Evolutionary conservation across 2,329 filamentous ascomycete species (phyloP).

Genomic region (Chrysoporthe deuterocubensis): DNA sequence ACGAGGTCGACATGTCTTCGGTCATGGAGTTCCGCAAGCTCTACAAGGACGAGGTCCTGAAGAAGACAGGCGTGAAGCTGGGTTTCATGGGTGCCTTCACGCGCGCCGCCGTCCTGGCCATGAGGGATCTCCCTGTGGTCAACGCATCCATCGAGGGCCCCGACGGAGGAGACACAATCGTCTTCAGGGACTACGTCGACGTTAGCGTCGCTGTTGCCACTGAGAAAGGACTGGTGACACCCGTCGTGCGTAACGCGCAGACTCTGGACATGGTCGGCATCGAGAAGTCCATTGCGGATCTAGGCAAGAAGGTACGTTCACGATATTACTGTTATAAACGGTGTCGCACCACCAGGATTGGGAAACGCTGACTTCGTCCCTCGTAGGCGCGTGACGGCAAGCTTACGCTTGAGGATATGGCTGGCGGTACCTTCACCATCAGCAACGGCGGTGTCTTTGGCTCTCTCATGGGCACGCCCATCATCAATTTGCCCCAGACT

Average conservation of each 20-base stretch:
- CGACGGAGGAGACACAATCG: conserved; percentile 93
- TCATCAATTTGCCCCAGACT: conserved; percentile 96
- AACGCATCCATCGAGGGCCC: conserved; percentile 98
- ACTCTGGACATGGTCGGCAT: conserved; percentile 85
- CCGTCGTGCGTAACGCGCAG: conserved; percentile 93
- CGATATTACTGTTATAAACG: background rate
- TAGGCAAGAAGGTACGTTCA: conserved; percentile 84
- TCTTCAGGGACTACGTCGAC: conserved; percentile 97
- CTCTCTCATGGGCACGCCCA: conserved; percentile 95
- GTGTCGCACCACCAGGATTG: background rate
- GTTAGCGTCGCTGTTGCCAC: conserved; percentile 97
- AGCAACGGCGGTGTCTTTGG: conserved; percentile 97
- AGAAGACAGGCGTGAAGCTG: conserved; percentile 96
- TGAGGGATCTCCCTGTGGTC: conserved; percentile 91
- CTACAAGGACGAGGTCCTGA: conserved; percentile 95
- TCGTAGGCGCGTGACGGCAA: conserved; percentile 86
- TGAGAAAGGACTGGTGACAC: conserved; percentile 95
- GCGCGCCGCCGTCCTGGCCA: conserved; percentile 84
- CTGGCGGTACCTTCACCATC: conserved; percentile 96
- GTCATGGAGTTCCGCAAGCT: conserved; percentile 96
- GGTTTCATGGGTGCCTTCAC: conserved; percentile 99
- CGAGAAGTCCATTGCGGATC: conserved; percentile 88
- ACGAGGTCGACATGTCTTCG: conserved; percentile 98
- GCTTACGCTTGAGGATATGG: conserved; percentile 99
- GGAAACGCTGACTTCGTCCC: conserved; percentile 28